Conservation (phyloP, 2,329 filamentous ascomycete genomes). For the Acrodontium crateriforme region DNA sequence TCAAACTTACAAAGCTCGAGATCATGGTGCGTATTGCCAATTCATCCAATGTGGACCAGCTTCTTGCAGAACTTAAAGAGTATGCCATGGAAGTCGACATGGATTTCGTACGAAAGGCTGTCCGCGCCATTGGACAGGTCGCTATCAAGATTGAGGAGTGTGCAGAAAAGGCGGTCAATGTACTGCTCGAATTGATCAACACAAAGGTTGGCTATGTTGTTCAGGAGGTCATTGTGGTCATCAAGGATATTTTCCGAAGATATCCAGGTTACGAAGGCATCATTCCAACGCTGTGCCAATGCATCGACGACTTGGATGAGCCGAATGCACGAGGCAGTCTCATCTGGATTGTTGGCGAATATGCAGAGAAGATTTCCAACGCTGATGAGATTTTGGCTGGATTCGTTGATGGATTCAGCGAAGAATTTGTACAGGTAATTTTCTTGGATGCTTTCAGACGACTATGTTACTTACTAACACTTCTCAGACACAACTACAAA, state of each 20-base stretch:
- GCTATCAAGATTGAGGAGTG: slow-evolving; percentile 96
- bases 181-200: slow-evolving; percentile 82
- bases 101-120: slow-evolving; percentile 90
- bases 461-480: slow-evolving; percentile 20
- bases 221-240: slow-evolving; percentile 95
- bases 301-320: slow-evolving; percentile 94
- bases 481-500: slow-evolving; percentile 81
- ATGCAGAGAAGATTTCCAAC: slow-evolving; percentile 97
- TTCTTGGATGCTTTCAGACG: neutral
- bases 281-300: slow-evolving; percentile 88
- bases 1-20: slow-evolving; percentile 94
- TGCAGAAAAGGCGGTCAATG: slow-evolving; percentile 90
- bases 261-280: slow-evolving; percentile 97
- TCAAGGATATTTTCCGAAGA: slow-evolving; percentile 95
- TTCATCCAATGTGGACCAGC: slow-evolving; percentile 88
- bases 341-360: slow-evolving; percentile 98
- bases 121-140: slow-evolving; percentile 93
- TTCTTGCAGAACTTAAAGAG: slow-evolving; percentile 88
- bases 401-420: slow-evolving; percentile 88
- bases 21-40: slow-evolving; percentile 99
- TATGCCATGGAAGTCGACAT: slow-evolving; percentile 98
- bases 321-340: slow-evolving; percentile 78
- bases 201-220: slow-evolving; percentile 99
- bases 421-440: slow-evolving; percentile 84
- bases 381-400: slow-evolving; percentile 85